Base-by-base conservation (phyloP, 2,329 filamentous ascomycete genomes). In the Cladophialophora carrionii region DNA sequence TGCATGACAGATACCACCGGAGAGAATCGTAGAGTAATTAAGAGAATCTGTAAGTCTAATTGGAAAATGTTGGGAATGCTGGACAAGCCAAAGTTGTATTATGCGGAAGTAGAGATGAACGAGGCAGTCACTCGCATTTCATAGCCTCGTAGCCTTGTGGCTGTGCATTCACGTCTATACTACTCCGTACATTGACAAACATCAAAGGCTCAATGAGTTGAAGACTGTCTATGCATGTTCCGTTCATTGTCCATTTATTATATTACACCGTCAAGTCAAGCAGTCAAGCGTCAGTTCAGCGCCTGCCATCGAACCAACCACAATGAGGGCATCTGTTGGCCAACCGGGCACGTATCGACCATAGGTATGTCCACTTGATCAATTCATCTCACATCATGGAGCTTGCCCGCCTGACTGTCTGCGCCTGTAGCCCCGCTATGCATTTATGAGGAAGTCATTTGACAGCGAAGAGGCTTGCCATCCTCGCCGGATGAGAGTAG, bases 401-500 rank as follows among this genome's bases (percentile, higher is more conserved):
- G 56, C 46, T 34, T 48, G 24, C 49, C 53, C 61, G 32, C 37
- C 20, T 41, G 17, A 26, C 57, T 41, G 22, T 60, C 59, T 62
- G 57, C 63, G 51, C 53, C 67, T 62, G 54, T 29, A 57, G 58
- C 68, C 65, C 68, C 66, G 67, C 66, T 68, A 70, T 68, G 70
- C 70, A 59, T 32, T 64, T 34, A 22, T 32, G 51, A 17, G n/a
- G n/a, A 62, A 62, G 29, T 55, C 61, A 53, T 46, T 63, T 32
- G 53, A 54, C 46, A 26, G 41, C 17, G 24, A 48, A 17, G 61
- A 70, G 58, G 61, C 48, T 37, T 60, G 62, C 46, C 49, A 43
- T 49, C 48, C 32, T 29, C 20, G 52, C 14, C 53, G 31, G 61
- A 66, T 64, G 62, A 67, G 69, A 71, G 69, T 65, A 68, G 68